Percentiles rank a stretch among this genome's conserved stretches.
Conservation (phyloP, 495 filamentous ascomycete genomes). For the Neurospora intermedia region DNA sequence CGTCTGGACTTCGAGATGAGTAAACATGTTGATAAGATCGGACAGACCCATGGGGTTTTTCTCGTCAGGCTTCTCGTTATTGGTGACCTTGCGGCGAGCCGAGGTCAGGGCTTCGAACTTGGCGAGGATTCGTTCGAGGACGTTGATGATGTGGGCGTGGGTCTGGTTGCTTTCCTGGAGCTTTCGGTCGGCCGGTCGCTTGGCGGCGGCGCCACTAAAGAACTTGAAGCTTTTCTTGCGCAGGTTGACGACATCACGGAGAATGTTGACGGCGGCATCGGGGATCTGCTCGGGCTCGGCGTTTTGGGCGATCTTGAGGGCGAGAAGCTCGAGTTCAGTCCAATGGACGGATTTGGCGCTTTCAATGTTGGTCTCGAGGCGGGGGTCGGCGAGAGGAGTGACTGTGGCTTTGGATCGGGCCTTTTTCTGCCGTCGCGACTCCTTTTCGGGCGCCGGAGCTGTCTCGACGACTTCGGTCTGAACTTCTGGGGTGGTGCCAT, state of each 20-base stretch:
- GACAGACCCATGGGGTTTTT: background rate
- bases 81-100: background rate
- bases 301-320: constrained; percentile 11
- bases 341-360: constrained; percentile 9
- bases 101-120: constrained; percentile 10
- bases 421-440: constrained; percentile 1
- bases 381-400: background rate
- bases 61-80: background rate
- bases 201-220: constrained; percentile 7
- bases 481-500: background rate
- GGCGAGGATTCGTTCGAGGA: constrained; percentile 17
- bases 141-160: constrained; percentile 17
- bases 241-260: constrained; percentile 18
- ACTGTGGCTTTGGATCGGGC: constrained; percentile 3
- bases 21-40: constrained; percentile 21
- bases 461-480: background rate
- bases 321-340: constrained; percentile 14
- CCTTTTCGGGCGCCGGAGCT: background rate
- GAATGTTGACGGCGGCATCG: constrained; percentile 13
- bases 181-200: constrained; percentile 6
- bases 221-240: constrained; percentile 19
- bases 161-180: constrained; percentile 13
- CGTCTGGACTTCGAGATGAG: constrained; percentile 14
- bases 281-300: constrained; percentile 16
- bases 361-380: background rate